Conservation (phyloP, 148 eudicot species). For the Rhododendron mucronatum region DNA sequence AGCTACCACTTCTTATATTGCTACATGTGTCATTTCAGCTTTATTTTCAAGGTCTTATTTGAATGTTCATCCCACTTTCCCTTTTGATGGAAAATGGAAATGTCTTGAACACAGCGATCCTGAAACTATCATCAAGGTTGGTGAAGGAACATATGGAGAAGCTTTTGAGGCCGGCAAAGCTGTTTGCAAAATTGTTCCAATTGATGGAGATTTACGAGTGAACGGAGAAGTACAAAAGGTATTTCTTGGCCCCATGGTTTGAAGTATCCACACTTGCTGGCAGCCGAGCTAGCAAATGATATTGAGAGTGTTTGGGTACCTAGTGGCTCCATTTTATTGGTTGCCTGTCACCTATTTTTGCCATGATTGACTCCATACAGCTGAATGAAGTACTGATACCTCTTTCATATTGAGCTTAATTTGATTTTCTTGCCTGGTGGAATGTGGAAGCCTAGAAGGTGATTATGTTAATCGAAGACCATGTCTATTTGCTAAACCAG, state of each 20-base stretch:
- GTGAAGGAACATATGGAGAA: constrained; percentile 98
- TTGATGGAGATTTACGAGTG: constrained; percentile 77
- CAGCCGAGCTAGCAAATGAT: not conserved
- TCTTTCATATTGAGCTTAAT: not conserved
- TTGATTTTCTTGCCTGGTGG: not conserved
- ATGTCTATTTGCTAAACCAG: constrained; percentile 3
- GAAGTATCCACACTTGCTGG: not conserved
- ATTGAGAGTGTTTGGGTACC: not conserved
- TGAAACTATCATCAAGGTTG: constrained; percentile 63
- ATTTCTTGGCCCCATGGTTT: constrained; percentile 2
- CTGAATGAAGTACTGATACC: not conserved
- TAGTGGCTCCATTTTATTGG: not conserved
- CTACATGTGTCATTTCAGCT: not conserved
- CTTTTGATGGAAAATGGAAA: constrained; percentile 15
- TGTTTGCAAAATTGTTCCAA: constrained; percentile 91
- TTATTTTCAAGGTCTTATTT: not conserved
- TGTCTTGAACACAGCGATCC: constrained; percentile 47
- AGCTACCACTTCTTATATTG: not conserved
- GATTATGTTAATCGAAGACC: not conserved
- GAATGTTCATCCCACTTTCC: not conserved
- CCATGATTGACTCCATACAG: not conserved
- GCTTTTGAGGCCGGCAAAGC: constrained; percentile 71
- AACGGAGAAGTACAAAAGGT: constrained; percentile 98
- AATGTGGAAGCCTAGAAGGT: not conserved
- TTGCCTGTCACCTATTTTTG: not conserved